Conservation (phyloP, 2,329 filamentous ascomycete genomes). For the Botrytis porri region DNA sequence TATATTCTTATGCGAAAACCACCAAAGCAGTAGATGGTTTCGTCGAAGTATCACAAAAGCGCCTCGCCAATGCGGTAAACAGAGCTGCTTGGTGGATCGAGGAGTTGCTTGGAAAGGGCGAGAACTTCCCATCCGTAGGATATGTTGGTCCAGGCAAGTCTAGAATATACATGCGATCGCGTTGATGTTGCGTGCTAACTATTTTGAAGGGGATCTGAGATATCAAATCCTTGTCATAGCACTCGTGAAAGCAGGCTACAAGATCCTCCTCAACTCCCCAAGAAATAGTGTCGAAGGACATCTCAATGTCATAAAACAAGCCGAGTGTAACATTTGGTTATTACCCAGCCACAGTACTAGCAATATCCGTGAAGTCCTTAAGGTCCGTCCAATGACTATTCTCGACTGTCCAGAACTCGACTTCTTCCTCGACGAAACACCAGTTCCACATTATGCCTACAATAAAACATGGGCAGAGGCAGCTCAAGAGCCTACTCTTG, state of each 20-base stretch:
- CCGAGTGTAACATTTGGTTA: constrained; percentile 15
- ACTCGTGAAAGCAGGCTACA: constrained; percentile 13
- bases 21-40: constrained; percentile 19
- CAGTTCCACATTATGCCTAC: constrained; percentile 19
- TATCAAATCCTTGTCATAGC: constrained; percentile 17
- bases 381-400: constrained; percentile 3
- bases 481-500: constrained; percentile 11
- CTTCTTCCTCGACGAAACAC: constrained; percentile 14
- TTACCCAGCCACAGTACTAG: neutral
- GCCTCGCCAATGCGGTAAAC: constrained; percentile 27
- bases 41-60: constrained; percentile 21
- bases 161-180: neutral
- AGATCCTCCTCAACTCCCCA: constrained; percentile 15
- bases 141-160: constrained; percentile 19
- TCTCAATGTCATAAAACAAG: constrained; percentile 16
- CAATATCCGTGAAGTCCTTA: constrained; percentile 7
- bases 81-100: constrained; percentile 25
- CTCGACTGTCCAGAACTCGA: constrained; percentile 16
- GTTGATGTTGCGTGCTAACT: neutral
- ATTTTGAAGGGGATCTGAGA: constrained; percentile 12
- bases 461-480: constrained; percentile 32
- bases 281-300: constrained; percentile 16
- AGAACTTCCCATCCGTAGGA: constrained; percentile 19
- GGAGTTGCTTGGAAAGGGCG: constrained; percentile 27
- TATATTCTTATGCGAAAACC: constrained; percentile 15